phyloP scores from a whole-genome alignment of 1,139 yeast species.

The Saccharomyces hybrid region DNA sequence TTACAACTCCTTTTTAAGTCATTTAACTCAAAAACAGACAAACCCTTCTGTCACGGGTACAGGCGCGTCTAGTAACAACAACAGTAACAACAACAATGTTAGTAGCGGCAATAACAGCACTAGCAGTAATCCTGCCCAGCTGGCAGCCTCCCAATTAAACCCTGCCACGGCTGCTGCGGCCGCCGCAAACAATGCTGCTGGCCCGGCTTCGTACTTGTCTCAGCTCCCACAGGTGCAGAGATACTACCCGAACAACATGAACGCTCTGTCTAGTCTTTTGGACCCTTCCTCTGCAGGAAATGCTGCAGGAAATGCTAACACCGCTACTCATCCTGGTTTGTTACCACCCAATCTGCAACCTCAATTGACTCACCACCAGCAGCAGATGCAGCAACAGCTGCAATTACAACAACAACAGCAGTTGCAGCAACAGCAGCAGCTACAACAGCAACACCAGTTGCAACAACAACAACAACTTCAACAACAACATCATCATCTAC shows the following conservation, averaged over 20 bases:
- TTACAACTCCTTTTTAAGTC: conserved; percentile 26
- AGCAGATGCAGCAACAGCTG: conserved; percentile 7
- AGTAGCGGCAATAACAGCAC: background rate
- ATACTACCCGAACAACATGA: conserved; percentile 4
- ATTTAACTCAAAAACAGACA: conserved; percentile 24
- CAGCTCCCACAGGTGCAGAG: conserved; percentile 3
- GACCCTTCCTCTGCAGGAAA: conserved; percentile 3
- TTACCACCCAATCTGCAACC: conserved; percentile 6
- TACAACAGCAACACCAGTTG: conserved; percentile 4
- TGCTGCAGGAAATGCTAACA: conserved; percentile 10
- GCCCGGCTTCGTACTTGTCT: conserved; percentile 1
- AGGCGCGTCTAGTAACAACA: conserved; percentile 2
- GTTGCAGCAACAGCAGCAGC: conserved; percentile 9
- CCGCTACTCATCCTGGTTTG: conserved; percentile 3
- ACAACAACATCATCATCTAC: conserved; percentile 3
- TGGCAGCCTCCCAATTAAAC: conserved; percentile 14
- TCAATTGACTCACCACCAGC: conserved; percentile 12
- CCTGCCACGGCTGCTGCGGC: conserved; percentile 18
- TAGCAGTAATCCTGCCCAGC: conserved; percentile 5
- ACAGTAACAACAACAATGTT: conserved; percentile 1
- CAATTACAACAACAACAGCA: conserved; percentile 12
- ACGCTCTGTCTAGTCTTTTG: conserved; percentile 2
- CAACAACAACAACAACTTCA: conserved; percentile 5
- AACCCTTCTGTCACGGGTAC: conserved; percentile 11
- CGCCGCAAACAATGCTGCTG: conserved; percentile 8